These are phyloP conservation scores for Taxawa tesnikishii DNA, from an alignment of 2,329 filamentous ascomycete genomes.

Conservation along the genomic window DNA sequence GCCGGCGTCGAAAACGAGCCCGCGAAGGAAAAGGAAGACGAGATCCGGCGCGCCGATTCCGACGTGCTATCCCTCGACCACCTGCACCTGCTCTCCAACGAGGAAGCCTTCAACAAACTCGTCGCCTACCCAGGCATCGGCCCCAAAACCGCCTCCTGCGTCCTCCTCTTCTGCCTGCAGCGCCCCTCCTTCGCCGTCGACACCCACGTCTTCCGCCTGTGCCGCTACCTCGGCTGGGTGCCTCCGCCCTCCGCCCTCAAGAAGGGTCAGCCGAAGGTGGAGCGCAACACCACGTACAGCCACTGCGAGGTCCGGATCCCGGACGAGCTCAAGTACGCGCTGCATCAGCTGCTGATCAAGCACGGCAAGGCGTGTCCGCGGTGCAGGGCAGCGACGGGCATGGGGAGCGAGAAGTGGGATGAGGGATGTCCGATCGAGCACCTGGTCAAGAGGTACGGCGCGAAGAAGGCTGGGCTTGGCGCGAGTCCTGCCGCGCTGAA, in stretches of 20 bases:
- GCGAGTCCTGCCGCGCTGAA: slow-evolving; percentile 64
- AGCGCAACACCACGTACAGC: slow-evolving; percentile 41
- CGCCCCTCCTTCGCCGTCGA: slow-evolving; percentile 53
- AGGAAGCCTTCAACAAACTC: slow-evolving; percentile 46
- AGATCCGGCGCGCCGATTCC: slow-evolving; percentile 45
- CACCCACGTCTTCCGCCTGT: slow-evolving; percentile 53
- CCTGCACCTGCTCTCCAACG: slow-evolving; percentile 40
- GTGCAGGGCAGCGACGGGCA: slow-evolving; percentile 48
- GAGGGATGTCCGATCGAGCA: slow-evolving; percentile 53
- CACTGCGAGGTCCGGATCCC: slow-evolving; percentile 51
- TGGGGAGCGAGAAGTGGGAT: slow-evolving; percentile 50
- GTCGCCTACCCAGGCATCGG: slow-evolving; percentile 51
- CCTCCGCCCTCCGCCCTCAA: slow-evolving; percentile 27
- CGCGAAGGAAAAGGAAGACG: slow-evolving; percentile 40
- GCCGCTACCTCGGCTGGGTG: slow-evolving; percentile 50
- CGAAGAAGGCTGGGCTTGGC: slow-evolving; percentile 32
- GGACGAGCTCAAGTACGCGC: slow-evolving; percentile 49
- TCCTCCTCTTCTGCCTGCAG: slow-evolving; percentile 52
- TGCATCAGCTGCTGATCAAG: slow-evolving; percentile 49
- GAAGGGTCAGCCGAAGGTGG: slow-evolving; percentile 31
- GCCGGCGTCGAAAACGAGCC: slow-evolving; percentile 32
- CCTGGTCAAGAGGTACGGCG: slow-evolving; percentile 44
- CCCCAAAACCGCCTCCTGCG: slow-evolving; percentile 54
- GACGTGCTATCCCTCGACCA: slow-evolving; percentile 54
- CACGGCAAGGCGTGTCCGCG: slow-evolving; percentile 51